Percentiles rank a stretch among this genome's conserved stretches.
Evolutionary conservation across 2,329 filamentous ascomycete species (phyloP).

Genomic region (Hirsutella rhossiliensis): DNA sequence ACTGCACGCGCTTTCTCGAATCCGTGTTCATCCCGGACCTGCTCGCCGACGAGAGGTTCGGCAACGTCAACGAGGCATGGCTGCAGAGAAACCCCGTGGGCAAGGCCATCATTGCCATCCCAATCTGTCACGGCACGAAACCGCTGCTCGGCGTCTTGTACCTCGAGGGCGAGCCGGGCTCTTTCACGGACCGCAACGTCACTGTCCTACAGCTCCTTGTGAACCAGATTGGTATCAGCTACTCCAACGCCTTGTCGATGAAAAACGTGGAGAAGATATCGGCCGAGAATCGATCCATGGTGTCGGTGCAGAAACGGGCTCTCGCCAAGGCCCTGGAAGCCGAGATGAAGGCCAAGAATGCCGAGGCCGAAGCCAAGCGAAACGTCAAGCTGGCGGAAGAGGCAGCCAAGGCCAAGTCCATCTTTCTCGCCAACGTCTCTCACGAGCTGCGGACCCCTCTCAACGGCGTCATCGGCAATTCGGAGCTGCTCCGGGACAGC

Average conservation of each 20-base stretch:
- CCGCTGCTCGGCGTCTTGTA: slow-evolving; percentile 63
- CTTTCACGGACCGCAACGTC: slow-evolving; percentile 64
- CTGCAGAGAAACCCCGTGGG: slow-evolving; percentile 55
- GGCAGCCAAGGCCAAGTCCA: slow-evolving; percentile 70
- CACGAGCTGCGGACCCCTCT: slow-evolving; percentile 75
- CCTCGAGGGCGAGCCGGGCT: slow-evolving; percentile 61
- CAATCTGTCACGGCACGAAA: slow-evolving; percentile 61
- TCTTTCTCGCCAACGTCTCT: slow-evolving; percentile 70
- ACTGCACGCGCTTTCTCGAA: slow-evolving; percentile 66
- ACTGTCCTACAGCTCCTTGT: slow-evolving; percentile 59
- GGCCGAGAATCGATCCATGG: slow-evolving; percentile 67
- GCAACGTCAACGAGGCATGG: slow-evolving; percentile 61
- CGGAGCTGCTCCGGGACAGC: slow-evolving; percentile 70
- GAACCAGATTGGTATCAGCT: slow-evolving; percentile 66
- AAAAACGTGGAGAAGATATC: slow-evolving; percentile 67
- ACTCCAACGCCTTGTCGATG: slow-evolving; percentile 54
- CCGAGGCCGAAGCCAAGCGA: slow-evolving; percentile 63
- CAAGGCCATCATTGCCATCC: slow-evolving; percentile 68
- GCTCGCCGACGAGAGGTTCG: slow-evolving; percentile 64
- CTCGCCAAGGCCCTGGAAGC: slow-evolving; percentile 60
- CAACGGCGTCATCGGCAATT: slow-evolving; percentile 82
- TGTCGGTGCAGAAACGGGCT: slow-evolving; percentile 63
- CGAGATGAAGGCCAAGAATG: slow-evolving; percentile 64
- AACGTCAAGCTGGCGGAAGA: slow-evolving; percentile 76
- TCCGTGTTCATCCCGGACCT: slow-evolving; percentile 63